Conservation (phyloP, 1,284 basidiomycete species). For the Puccinia sorghi region DNA sequence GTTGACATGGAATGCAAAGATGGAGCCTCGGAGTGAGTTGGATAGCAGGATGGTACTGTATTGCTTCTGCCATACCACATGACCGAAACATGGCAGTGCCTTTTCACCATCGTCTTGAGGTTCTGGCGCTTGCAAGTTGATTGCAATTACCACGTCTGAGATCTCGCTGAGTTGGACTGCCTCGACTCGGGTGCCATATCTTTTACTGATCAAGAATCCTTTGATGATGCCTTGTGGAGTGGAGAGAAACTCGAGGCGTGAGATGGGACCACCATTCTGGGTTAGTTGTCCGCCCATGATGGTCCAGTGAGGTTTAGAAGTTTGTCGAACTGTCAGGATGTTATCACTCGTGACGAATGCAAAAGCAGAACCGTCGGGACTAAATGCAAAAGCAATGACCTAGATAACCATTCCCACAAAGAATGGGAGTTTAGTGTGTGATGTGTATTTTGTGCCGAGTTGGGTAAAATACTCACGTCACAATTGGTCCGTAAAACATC, state of each 20-base stretch:
- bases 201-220: conserved; percentile 27
- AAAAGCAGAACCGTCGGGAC: conserved; percentile 42
- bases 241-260: conserved; percentile 33
- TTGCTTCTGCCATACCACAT: conserved; percentile 20
- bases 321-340: conserved; percentile 30
- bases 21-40: conserved; percentile 44
- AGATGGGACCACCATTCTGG: neutral
- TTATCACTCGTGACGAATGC: conserved; percentile 35
- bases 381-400: conserved; percentile 40
- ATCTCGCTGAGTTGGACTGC: conserved; percentile 23
- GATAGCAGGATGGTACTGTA: conserved; percentile 36
- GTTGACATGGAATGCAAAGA: conserved; percentile 35
- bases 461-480: neutral
- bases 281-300: conserved; percentile 45
- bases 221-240: neutral
- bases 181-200: conserved; percentile 20
- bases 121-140: conserved; percentile 5
- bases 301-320: conserved; percentile 39
- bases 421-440: neutral
- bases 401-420: neutral
- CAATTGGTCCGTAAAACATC: conserved; percentile 29
- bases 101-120: neutral
- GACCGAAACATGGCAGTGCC: conserved; percentile 27
- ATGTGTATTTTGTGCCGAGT: no score
- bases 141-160: conserved; percentile 11